Percentiles rank a stretch among this genome's conserved stretches.
These are phyloP conservation scores for Penicillium palitans DNA, from an alignment of 2,329 filamentous ascomycete genomes.

Conservation along the genomic window DNA sequence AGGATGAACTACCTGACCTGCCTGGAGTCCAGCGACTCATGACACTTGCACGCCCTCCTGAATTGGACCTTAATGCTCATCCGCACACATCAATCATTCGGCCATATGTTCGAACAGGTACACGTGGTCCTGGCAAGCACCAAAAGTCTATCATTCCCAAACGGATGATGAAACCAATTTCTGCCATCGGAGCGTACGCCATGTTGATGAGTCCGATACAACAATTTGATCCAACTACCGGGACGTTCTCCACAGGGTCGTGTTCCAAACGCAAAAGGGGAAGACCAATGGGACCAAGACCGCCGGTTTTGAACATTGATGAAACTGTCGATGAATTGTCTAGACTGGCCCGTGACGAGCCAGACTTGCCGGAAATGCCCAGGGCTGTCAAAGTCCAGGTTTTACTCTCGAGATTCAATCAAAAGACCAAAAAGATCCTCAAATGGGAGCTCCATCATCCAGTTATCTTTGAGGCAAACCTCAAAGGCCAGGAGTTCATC, in stretches of 20 bases:
- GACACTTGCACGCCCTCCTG: conserved; percentile 27
- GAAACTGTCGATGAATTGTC: conserved; percentile 31
- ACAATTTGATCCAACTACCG: conserved; percentile 41
- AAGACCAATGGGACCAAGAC: conserved; percentile 5
- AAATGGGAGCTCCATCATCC: conserved; percentile 41
- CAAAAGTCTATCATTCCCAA: conserved; percentile 12
- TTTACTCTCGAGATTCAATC: conserved; percentile 35
- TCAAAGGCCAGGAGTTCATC: conserved; percentile 35
- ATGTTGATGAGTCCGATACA: conserved; percentile 44
- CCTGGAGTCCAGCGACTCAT: conserved; percentile 28
- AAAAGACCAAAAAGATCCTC: conserved; percentile 35
- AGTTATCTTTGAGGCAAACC: conserved; percentile 28
- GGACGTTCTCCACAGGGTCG: conserved; percentile 50
- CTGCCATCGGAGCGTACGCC: conserved; percentile 29
- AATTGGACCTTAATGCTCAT: conserved; percentile 15
- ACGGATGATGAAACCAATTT: conserved; percentile 27
- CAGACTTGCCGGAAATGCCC: conserved; percentile 13
- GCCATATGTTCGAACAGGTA: conserved; percentile 12
- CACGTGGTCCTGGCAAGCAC: conserved; percentile 1
- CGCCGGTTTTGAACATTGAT: conserved; percentile 15
- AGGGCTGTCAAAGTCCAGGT: conserved; percentile 11
- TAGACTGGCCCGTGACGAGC: conserved; percentile 26
- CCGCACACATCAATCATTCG: conserved; percentile 31
- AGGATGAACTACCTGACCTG: neutral
- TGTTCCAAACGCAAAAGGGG: conserved; percentile 18